Base-by-base conservation (phyloP, 1,284 basidiomycete genomes). In the Cryptococcus deneoformans region DNA sequence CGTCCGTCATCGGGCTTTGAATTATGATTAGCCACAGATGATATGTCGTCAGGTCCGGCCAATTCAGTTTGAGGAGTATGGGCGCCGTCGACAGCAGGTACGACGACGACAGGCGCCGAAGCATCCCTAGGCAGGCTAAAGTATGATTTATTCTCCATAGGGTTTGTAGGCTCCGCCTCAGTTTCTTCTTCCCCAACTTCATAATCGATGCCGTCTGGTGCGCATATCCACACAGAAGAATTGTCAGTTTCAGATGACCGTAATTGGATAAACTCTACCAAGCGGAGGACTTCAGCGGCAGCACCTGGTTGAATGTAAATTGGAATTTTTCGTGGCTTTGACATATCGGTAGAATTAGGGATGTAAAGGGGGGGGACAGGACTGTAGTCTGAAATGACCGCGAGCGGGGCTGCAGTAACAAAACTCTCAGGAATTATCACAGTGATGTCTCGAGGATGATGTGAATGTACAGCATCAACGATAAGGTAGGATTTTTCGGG, bases 121-220 rank as follows among this genome's bases (percentile, higher is more conserved):
- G 20, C 12, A 14, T 29, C 42, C 12, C 20, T 52, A 20, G 50
- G 16, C 38, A 44, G 3, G 24, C 24, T 24, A n/a, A 44, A 44
- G 6, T 44, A 20, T 16, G 40, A 35, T 12, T 39, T 8, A 34
- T 39, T 47, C 10, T 40, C 36, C n/a, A 37, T 43, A 2, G n/a
- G 12, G 20, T 54, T 16, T 12, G 38, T 49, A 16, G 39, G 29
- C 45, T 49, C 37, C 6, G 56, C 36, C 40, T 53, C 52, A 16
- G 46, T 37, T 36, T 58, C 53, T 46, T 58, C 57, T 36, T 61
- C 57, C 9, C 60, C 57, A 16, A 56, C 38, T 44, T 58, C 57
- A 20, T 34, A 49, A 8, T 14, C 6, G 16, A 24, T 39, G 11
- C 57, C 53, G 36, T 50, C 51, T 2, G 60, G 60, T 3, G 54